Conservation (phyloP, 2,329 filamentous ascomycete species). For the Pyrenochaeta sp. region DNA sequence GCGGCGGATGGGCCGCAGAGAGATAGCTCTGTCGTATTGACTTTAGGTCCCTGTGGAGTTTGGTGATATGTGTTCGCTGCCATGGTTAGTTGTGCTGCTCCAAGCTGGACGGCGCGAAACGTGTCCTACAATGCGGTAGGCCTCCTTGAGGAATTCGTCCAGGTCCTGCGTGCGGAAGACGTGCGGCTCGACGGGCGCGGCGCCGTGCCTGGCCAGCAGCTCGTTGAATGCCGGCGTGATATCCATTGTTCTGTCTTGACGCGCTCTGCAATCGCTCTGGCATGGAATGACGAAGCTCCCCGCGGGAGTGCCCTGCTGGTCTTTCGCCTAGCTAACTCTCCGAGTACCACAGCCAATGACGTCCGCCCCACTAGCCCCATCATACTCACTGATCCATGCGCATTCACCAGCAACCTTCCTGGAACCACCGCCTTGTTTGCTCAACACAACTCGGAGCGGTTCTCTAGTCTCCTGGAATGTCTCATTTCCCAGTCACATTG, state of each 20-base stretch:
- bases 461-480: too few relatives aligned
- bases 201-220: slow-evolving; percentile 67
- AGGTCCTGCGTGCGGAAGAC: slow-evolving; percentile 57
- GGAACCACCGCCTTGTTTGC: background rate
- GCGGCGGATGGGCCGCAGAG: slow-evolving; percentile 74
- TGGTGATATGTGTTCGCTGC: slow-evolving; percentile 84
- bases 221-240: slow-evolving; percentile 74
- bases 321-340: slow-evolving; percentile 31
- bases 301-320: slow-evolving; percentile 26
- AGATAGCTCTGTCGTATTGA: slow-evolving; percentile 91
- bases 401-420: background rate
- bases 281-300: slow-evolving; percentile 34
- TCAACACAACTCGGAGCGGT: background rate
- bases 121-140: slow-evolving; percentile 81
- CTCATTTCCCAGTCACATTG: too few relatives aligned
- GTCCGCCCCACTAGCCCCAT: too few relatives aligned
- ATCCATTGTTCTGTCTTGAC: slow-evolving; percentile 54
- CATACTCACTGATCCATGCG: too few relatives aligned
- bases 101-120: slow-evolving; percentile 18
- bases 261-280: slow-evolving; percentile 17
- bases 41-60: slow-evolving; percentile 79
- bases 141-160: slow-evolving; percentile 91
- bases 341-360: slow-evolving; percentile 24
- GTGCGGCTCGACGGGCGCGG: slow-evolving; percentile 57
- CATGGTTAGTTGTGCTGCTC: slow-evolving; percentile 29